Evolutionary conservation across 306 rosid species (phyloP).

Genomic region (Begonia loranthoides): DNA sequence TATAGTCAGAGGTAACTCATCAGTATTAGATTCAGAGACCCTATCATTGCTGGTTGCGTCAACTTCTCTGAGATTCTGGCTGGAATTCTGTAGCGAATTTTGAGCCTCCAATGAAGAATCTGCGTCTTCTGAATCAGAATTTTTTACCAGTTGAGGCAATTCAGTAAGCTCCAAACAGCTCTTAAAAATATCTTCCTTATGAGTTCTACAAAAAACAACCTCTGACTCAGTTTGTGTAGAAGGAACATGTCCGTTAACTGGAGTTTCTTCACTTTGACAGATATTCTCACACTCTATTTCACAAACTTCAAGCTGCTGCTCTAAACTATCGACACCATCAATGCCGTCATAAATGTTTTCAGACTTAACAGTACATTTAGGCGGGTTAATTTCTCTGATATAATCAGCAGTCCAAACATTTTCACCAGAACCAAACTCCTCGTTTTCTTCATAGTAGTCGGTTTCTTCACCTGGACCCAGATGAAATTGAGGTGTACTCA

Average conservation of each 20-base stretch:
- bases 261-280: conserved; percentile 23
- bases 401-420: conserved; percentile 67
- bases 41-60: conserved; percentile 18
- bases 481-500: conserved; percentile 80
- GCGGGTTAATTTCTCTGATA: conserved; percentile 32
- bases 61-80: conserved; percentile 13
- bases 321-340: conserved; percentile 14
- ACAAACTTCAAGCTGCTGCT: conserved; percentile 20
- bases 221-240: conserved; percentile 21
- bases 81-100: conserved; percentile 15
- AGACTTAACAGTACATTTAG: conserved; percentile 19
- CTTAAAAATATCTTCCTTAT: conserved; percentile 28
- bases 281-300: conserved; percentile 29
- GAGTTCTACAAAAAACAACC: conserved; percentile 16
- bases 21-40: conserved; percentile 2
- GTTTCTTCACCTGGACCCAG: conserved; percentile 76
- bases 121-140: conserved; percentile 15
- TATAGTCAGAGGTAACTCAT: neutral
- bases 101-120: conserved; percentile 17
- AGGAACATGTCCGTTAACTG: conserved; percentile 13
- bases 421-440: conserved; percentile 40
- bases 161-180: conserved; percentile 52
- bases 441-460: conserved; percentile 54
- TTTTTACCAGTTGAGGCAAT: conserved; percentile 18
- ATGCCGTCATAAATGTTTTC: conserved; percentile 6